These are phyloP conservation scores for Colletotrichum abscissum DNA, from an alignment of 2,329 filamentous ascomycete genomes.

Conservation along the genomic window DNA sequence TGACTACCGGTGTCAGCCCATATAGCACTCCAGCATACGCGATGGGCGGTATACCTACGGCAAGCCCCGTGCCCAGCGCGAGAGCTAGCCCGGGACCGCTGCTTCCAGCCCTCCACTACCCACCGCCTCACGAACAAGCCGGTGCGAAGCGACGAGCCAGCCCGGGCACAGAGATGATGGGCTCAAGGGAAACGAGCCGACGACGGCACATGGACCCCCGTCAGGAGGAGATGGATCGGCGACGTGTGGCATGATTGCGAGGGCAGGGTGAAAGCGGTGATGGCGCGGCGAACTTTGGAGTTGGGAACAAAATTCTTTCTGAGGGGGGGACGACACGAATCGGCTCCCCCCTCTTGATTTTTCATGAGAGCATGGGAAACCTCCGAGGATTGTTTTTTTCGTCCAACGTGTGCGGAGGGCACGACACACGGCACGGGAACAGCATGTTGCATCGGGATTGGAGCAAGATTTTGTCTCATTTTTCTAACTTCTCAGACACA, in stretches of 20 bases:
- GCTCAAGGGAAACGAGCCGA: slow-evolving; percentile 57
- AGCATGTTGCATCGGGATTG: slow-evolving; percentile 35
- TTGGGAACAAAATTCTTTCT: slow-evolving; percentile 29
- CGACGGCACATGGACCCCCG: slow-evolving; percentile 45
- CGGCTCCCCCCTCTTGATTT: neutral
- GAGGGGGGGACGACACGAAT: slow-evolving; percentile 7
- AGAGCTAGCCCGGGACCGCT: slow-evolving; percentile 56
- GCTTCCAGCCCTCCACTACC: slow-evolving; percentile 49
- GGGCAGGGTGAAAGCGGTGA: slow-evolving; percentile 1
- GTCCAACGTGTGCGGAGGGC: neutral
- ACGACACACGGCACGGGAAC: slow-evolving; percentile 19
- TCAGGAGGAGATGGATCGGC: slow-evolving; percentile 35
- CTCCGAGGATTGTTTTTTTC: slow-evolving; percentile 8
- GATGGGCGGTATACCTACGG: slow-evolving; percentile 49
- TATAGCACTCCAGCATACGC: slow-evolving; percentile 70
- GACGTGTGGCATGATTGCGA: slow-evolving; percentile 31
- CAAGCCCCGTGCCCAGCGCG: slow-evolving; percentile 50
- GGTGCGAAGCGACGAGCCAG: slow-evolving; percentile 66
- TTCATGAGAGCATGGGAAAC: slow-evolving; percentile 32
- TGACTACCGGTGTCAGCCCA: slow-evolving; percentile 72
- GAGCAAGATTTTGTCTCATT: slow-evolving; percentile 26
- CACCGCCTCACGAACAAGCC: slow-evolving; percentile 49
- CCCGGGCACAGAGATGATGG: slow-evolving; percentile 48
- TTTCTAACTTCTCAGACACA: slow-evolving; percentile 25
- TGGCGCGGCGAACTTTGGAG: slow-evolving; percentile 31